Base-by-base conservation (phyloP, 192 early-diverging fungal genomes). In the Dissophora globulifera region DNA sequence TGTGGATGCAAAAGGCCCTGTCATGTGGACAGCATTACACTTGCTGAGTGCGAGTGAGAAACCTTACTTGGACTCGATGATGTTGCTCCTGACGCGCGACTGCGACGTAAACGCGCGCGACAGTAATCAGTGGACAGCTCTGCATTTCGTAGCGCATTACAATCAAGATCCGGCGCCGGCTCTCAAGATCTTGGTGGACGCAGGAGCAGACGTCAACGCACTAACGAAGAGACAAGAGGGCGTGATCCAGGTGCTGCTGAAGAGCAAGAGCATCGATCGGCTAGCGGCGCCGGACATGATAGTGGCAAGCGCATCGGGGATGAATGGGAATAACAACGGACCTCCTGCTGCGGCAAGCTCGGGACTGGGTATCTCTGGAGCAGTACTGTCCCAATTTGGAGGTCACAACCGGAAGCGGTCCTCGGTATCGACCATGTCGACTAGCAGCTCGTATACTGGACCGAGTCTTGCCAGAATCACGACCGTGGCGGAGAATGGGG, bases 231-330 rank as follows among this genome's bases (percentile, higher is more conserved):
- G 72, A 33, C 58, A 57, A 1, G 72, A 76, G 38, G 63, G 72
- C 4, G 52, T 76, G 17, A 57, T 76, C 15, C 72, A 76, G 22
- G 58, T 76, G 15, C 23, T 76, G 42, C 20, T 76, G 45, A 76
- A 76, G 58, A 76, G 72, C 46, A 76, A 76, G 64, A 76, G 72
- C 25, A 76, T 76, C 26, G 72, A 76, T 42, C 62, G 72, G 23
- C 17, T 76, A 45, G 72, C 72, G 10, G 67, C 67, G 2, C 45
- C 62, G 59, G 69, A 71, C 15, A 8, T 42, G 33, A 33, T 32
- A 0, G 46, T 38, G n/a, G 29, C 7, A 26, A 25, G 22, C 15
- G 23, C 10, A 19, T 31, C 50, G 2, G 29, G 53, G 11, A 31
- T 23, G 27, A 45, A 3, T 27, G 33, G 52, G n/a, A 53, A 33